Conservation (phyloP, 495 filamentous ascomycete species). For the Pseudotulostoma volvatum region DNA sequence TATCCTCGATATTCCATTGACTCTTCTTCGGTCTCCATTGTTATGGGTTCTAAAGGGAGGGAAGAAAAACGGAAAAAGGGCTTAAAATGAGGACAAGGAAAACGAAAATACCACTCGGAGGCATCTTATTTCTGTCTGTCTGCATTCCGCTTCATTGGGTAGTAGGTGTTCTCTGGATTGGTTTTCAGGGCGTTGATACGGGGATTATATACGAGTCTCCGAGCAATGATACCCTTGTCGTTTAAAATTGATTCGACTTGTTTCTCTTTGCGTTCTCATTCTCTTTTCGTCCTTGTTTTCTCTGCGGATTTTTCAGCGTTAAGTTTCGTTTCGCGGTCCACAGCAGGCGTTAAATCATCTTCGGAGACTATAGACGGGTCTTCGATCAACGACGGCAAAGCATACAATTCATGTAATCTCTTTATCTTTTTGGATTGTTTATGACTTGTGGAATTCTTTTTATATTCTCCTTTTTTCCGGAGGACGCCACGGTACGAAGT, state of each 20-base stretch:
- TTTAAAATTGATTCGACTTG: conserved; percentile 11
- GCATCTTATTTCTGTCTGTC: no score
- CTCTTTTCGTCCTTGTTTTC: conserved; percentile 2
- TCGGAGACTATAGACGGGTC: conserved; percentile 14
- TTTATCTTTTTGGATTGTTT: conserved; percentile 4
- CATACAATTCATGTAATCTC: conserved; percentile 4
- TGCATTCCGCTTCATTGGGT: no score
- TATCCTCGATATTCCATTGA: no score
- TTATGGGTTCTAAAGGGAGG: no score
- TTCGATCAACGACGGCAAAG: conserved; percentile 2
- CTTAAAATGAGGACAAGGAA: no score
- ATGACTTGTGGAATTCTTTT: conserved; percentile 9
- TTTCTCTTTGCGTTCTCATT: conserved; percentile 1
- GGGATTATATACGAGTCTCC: conserved; percentile 34
- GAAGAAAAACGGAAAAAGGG: no score
- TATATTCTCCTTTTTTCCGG: conserved; percentile 8
- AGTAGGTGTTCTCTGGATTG: no score
- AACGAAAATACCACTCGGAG: no score
- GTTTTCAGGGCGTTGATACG: conserved; percentile 24
- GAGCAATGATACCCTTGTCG: conserved; percentile 31
- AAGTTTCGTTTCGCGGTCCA: conserved; percentile 2
- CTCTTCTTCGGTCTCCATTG: no score
- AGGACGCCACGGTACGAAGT: conserved; percentile 17
- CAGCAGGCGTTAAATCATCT: conserved; percentile 1
- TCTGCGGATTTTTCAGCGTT: conserved; percentile 15